These are phyloP conservation scores for Pestalotiopsis sp. DNA, from an alignment of 2,329 filamentous ascomycete genomes.

Conservation along the genomic window DNA sequence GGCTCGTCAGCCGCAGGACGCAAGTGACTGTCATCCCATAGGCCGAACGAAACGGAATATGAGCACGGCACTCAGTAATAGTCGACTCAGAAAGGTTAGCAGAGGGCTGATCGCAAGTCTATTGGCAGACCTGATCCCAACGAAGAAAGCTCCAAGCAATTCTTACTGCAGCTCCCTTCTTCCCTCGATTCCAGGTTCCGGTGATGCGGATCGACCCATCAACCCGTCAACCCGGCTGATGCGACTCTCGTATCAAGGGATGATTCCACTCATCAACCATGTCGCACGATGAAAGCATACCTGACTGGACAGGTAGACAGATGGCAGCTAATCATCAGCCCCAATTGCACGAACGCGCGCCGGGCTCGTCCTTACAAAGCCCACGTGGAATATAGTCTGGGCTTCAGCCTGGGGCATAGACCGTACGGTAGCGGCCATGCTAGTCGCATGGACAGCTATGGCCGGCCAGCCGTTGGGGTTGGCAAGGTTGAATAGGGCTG, in stretches of 20 bases:
- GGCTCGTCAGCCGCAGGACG: no score
- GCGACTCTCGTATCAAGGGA: not conserved
- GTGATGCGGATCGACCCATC: not conserved
- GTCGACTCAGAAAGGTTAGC: no score
- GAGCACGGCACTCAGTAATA: no score
- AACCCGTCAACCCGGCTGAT: not conserved
- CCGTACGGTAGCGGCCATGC: not conserved
- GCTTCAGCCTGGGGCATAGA: not conserved
- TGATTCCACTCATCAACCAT: not conserved
- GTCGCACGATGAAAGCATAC: not conserved
- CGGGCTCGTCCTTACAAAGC: not conserved
- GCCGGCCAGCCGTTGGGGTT: not conserved
- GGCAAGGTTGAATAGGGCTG: not conserved
- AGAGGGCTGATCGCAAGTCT: not conserved
- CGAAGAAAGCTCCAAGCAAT: not conserved
- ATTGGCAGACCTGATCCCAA: not conserved
- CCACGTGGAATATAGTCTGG: not conserved
- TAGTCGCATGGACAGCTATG: not conserved
- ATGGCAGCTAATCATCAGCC: not conserved
- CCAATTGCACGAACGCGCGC: not conserved
- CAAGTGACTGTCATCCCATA: no score
- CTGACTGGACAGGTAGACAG: not conserved
- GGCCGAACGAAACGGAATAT: no score
- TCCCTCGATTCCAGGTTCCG: not conserved
- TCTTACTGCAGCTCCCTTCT: not conserved